These are phyloP conservation scores for Populus ilicifolia DNA, from an alignment of 345 rosid species.

Conservation along the genomic window DNA sequence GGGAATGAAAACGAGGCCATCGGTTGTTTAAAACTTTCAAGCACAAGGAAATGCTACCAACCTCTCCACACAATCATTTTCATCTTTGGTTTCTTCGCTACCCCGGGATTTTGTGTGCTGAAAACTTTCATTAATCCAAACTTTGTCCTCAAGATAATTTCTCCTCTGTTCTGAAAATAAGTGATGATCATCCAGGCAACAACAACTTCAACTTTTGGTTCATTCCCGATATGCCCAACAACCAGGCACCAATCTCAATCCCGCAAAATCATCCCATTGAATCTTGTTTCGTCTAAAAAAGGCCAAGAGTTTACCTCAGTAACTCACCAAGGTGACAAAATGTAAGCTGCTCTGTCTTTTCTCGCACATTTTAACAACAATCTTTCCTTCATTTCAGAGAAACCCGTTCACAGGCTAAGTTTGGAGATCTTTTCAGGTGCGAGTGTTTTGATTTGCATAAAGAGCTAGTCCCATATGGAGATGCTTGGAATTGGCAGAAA, in stretches of 20 bases:
- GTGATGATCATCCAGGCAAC: constrained; percentile 24
- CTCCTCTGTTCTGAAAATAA: background rate
- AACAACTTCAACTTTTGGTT: constrained; percentile 14
- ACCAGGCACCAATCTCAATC: background rate
- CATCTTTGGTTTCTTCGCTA: background rate
- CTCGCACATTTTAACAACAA: background rate
- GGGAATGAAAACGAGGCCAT: too few species aligned
- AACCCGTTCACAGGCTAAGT: background rate
- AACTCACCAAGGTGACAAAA: constrained; percentile 9
- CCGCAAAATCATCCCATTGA: background rate
- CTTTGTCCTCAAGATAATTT: background rate
- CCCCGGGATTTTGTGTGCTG: background rate
- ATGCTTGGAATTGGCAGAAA: constrained; percentile 81
- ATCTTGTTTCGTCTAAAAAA: background rate
- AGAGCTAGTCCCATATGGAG: constrained; percentile 55
- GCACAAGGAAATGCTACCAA: too few species aligned
- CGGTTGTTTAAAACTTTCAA: too few species aligned
- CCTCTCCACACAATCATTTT: background rate
- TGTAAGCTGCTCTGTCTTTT: constrained; percentile 20
- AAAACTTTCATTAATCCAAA: background rate
- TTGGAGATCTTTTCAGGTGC: constrained; percentile 38
- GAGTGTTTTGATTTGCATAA: constrained; percentile 60
- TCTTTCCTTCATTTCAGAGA: too few species aligned
- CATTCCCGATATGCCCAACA: constrained; percentile 14
- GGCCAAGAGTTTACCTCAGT: background rate